Evolutionary conservation across 192 early-diverging fungal genomes (phyloP).

Genomic region (Coemansia sp.): DNA sequence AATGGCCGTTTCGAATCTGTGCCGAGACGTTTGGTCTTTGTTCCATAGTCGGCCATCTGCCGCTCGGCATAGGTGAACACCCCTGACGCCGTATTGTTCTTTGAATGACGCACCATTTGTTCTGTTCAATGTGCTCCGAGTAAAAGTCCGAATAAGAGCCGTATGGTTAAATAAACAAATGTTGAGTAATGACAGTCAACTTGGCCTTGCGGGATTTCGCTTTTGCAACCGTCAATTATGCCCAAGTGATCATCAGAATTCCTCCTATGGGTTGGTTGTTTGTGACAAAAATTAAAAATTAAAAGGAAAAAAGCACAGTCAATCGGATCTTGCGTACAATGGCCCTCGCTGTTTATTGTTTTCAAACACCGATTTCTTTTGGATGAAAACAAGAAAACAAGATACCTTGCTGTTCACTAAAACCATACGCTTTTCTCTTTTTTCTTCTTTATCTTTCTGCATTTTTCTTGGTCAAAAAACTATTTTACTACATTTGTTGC

Average conservation of each 20-base stretch:
- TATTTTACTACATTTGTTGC: no score
- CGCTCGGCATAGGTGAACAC: conserved; percentile 93
- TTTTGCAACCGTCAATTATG: not conserved
- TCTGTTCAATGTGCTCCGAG: not conserved
- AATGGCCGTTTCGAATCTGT: conserved; percentile 80
- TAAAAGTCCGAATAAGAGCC: not conserved
- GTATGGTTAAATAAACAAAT: not conserved
- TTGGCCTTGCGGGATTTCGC: not conserved
- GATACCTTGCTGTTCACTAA: no score
- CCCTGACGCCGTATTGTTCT: conserved; percentile 88
- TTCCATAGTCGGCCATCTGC: conserved; percentile 86
- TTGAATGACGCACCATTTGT: conserved; percentile 83
- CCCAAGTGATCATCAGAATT: not conserved
- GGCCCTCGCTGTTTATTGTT: not conserved
- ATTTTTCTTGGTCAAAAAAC: conserved; percentile 4
- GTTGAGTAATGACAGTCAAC: not conserved
- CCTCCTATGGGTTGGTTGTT: not conserved
- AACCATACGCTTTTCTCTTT: no score
- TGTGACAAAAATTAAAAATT: not conserved
- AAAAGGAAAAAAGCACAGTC: not conserved
- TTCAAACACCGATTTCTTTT: not conserved
- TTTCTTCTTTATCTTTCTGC: conserved; percentile 3
- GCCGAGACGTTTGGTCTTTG: conserved; percentile 77
- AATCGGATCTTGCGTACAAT: not conserved
- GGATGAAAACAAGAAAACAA: not conserved